Conservation (phyloP, 305 asterid species). For the Plantago coronopus region DNA sequence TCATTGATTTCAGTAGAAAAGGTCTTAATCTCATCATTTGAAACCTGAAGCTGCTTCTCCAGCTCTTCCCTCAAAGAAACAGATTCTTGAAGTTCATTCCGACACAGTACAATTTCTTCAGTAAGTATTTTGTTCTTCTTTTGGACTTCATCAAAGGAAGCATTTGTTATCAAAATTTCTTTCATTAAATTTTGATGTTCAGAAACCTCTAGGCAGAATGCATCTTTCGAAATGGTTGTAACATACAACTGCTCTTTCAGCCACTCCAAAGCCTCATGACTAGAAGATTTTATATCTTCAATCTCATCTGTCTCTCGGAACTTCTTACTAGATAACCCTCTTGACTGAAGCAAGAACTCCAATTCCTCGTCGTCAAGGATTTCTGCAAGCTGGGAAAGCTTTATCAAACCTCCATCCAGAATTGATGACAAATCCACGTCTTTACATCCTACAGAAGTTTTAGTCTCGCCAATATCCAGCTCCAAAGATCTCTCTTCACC, state of each 20-base stretch:
- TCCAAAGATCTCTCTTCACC: constrained; percentile 33
- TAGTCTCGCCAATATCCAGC: constrained; percentile 26
- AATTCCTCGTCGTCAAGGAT: constrained; percentile 66
- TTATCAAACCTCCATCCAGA: constrained; percentile 52
- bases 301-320: constrained; percentile 24
- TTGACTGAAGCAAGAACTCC: constrained; percentile 55
- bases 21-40: constrained; percentile 54
- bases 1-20: constrained; percentile 51
- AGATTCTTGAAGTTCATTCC: constrained; percentile 50
- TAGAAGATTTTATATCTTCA: constrained; percentile 26
- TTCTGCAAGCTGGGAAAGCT: constrained; percentile 73
- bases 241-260: constrained; percentile 76
- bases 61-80: constrained; percentile 52
- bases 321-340: constrained; percentile 34
- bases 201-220: constrained; percentile 49
- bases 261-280: constrained; percentile 49
- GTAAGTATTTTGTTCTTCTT: constrained; percentile 51
- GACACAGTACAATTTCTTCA: constrained; percentile 51
- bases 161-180: constrained; percentile 40
- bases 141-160: constrained; percentile 48
- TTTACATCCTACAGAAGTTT: constrained; percentile 35
- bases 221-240: constrained; percentile 65
- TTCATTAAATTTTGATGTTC: constrained; percentile 55
- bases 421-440: constrained; percentile 49
- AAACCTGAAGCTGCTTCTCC: constrained; percentile 49